These are phyloP conservation scores for Suillus weaverae DNA, from an alignment of 768 basidiomycete genomes.

Conservation along the genomic window DNA sequence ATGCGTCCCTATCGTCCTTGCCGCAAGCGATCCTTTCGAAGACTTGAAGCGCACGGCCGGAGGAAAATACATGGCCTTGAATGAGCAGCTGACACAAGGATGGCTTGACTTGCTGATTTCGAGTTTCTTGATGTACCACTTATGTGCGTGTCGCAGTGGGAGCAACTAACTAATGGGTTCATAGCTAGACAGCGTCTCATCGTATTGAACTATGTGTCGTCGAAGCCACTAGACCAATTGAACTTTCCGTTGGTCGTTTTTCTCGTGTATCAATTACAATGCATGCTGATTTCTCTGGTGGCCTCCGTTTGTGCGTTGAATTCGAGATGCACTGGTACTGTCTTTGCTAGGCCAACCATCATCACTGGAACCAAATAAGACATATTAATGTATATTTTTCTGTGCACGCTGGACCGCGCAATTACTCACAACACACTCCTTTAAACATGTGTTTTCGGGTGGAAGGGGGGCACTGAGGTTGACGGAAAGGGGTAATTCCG, in stretches of 20 bases:
- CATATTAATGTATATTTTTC: background rate
- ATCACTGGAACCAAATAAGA: background rate
- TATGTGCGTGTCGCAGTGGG: background rate
- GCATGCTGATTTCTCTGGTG: background rate
- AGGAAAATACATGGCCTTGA: background rate
- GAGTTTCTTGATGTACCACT: background rate
- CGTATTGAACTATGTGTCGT: background rate
- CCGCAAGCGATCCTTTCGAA: background rate
- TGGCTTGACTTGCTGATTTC: no score
- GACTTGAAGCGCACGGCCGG: background rate
- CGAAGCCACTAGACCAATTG: background rate
- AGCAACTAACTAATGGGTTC: background rate
- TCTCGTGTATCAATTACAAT: background rate
- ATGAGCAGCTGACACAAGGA: background rate
- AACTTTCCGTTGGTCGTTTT: background rate
- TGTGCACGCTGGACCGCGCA: background rate
- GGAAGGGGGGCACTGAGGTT: conserved; percentile 38
- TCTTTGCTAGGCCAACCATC: background rate
- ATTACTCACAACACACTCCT: background rate
- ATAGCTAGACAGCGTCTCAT: background rate
- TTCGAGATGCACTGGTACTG: background rate
- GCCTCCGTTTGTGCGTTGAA: background rate
- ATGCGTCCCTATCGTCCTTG: background rate
- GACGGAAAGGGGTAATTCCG: conserved; percentile 67
- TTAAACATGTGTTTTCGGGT: background rate